Evolutionary conservation across 75 land plant species (phyloP).

Genomic region (Cupressus sempervirens): DNA sequence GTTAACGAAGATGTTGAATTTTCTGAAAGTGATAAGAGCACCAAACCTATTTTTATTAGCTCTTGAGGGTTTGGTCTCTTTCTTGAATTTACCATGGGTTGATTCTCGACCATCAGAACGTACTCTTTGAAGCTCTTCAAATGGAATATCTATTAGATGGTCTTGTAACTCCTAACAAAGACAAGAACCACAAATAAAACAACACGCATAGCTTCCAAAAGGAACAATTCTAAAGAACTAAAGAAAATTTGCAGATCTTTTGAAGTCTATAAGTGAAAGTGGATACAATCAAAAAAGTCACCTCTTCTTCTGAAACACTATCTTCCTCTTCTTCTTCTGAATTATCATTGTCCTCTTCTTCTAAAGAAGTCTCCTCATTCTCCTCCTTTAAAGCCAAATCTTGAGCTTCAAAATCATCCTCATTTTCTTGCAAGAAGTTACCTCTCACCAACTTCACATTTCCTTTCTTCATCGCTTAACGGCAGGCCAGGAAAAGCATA

Average conservation of each 20-base stretch:
- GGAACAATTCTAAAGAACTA: too few species aligned
- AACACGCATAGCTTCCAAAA: neutral
- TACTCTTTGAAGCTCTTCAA: conserved; percentile 37
- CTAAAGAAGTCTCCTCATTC: neutral
- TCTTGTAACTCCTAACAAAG: conserved; percentile 18
- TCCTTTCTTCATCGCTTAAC: neutral
- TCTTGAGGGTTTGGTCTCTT: conserved; percentile 1
- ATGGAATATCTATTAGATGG: conserved; percentile 39
- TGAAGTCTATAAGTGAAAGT: neutral
- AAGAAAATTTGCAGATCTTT: neutral
- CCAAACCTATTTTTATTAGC: conserved; percentile 13
- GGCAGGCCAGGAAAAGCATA: neutral
- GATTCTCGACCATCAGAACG: conserved; percentile 28
- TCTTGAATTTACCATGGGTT: neutral
- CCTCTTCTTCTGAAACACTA: conserved; percentile 1
- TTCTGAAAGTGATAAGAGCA: neutral
- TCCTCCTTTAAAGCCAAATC: neutral
- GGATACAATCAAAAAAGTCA: neutral
- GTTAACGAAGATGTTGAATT: neutral
- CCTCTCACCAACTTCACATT: neutral
- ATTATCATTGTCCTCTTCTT: neutral
- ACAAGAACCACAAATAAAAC: neutral
- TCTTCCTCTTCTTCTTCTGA: neutral
- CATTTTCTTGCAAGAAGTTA: neutral
- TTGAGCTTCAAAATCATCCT: neutral